These are phyloP conservation scores for Albophoma yamanashiensis DNA, from an alignment of 2,329 filamentous ascomycete species.

Conservation along the genomic window DNA sequence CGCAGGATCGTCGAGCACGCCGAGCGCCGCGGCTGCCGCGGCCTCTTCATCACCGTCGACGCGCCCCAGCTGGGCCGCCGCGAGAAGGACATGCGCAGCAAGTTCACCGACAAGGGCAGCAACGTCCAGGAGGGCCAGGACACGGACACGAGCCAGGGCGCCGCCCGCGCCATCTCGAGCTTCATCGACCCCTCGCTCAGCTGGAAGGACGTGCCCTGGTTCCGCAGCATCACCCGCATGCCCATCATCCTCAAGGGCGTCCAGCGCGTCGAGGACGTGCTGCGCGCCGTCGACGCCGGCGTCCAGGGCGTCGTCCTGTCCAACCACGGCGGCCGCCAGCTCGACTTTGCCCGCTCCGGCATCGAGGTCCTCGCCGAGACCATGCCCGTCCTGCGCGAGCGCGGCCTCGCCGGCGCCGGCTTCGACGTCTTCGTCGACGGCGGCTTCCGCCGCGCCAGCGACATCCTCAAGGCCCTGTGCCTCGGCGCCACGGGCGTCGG, in stretches of 20 bases:
- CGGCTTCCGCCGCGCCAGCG: constrained; percentile 78
- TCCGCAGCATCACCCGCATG: constrained; percentile 81
- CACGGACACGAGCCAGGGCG: constrained; percentile 83
- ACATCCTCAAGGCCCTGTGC: constrained; percentile 92
- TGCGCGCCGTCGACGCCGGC: constrained; percentile 71
- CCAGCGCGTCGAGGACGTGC: constrained; percentile 89
- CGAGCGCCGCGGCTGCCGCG: constrained; percentile 84
- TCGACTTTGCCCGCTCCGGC: constrained; percentile 82
- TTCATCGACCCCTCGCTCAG: constrained; percentile 93
- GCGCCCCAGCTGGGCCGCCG: constrained; percentile 88
- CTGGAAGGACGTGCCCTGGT: constrained; percentile 95
- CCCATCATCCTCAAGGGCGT: constrained; percentile 95
- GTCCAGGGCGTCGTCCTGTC: constrained; percentile 87
- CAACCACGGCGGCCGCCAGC: constrained; percentile 90
- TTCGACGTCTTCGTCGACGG: constrained; percentile 90
- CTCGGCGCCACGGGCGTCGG: constrained; percentile 87
- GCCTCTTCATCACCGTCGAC: constrained; percentile 96
- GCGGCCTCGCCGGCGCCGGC: constrained; percentile 45
- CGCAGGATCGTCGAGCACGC: constrained; percentile 85
- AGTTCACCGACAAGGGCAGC: constrained; percentile 75
- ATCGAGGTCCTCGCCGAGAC: constrained; percentile 90
- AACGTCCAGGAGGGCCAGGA: constrained; percentile 67
- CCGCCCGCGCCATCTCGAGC: constrained; percentile 84
- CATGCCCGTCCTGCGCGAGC: constrained; percentile 71
- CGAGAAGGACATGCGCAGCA: constrained; percentile 96